Percentiles rank a stretch among this genome's conserved stretches.
These are phyloP conservation scores for Arthroderma sp. DNA, from an alignment of 2,329 filamentous ascomycete species.

Conservation along the genomic window DNA sequence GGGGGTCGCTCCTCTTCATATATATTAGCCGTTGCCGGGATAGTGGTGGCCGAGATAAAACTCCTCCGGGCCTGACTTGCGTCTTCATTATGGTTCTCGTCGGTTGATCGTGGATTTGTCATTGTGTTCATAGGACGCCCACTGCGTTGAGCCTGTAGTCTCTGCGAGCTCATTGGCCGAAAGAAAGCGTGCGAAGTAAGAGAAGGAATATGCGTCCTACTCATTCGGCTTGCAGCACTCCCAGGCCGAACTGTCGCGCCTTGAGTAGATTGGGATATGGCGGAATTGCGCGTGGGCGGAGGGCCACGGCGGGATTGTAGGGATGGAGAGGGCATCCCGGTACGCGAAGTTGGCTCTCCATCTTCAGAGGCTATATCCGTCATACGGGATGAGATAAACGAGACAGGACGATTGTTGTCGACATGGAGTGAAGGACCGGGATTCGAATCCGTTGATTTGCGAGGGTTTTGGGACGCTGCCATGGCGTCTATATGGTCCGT, in stretches of 20 bases:
- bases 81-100: constrained; percentile 33
- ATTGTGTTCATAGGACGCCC: constrained; percentile 30
- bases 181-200: constrained; percentile 87
- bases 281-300: constrained; percentile 26
- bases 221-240: constrained; percentile 52
- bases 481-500: not conserved
- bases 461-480: constrained; percentile 3
- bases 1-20: constrained; percentile 38
- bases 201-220: constrained; percentile 77
- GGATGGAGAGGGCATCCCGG: constrained; percentile 39
- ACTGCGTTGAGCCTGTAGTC: constrained; percentile 75
- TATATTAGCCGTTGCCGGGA: constrained; percentile 24
- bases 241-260: constrained; percentile 32
- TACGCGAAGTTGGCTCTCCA: constrained; percentile 27
- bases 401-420: constrained; percentile 21
- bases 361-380: constrained; percentile 47
- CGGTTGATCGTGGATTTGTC: constrained; percentile 21
- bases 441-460: not conserved
- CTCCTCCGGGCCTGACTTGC: constrained; percentile 44
- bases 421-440: too few species aligned
- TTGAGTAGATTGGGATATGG: constrained; percentile 9
- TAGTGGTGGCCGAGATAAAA: constrained; percentile 41
- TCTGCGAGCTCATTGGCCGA: constrained; percentile 90
- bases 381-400: constrained; percentile 55
- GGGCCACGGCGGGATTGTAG: constrained; percentile 41